These are phyloP conservation scores for Fraxinus americana DNA, from an alignment of 257 asterid species.

Conservation along the genomic window DNA sequence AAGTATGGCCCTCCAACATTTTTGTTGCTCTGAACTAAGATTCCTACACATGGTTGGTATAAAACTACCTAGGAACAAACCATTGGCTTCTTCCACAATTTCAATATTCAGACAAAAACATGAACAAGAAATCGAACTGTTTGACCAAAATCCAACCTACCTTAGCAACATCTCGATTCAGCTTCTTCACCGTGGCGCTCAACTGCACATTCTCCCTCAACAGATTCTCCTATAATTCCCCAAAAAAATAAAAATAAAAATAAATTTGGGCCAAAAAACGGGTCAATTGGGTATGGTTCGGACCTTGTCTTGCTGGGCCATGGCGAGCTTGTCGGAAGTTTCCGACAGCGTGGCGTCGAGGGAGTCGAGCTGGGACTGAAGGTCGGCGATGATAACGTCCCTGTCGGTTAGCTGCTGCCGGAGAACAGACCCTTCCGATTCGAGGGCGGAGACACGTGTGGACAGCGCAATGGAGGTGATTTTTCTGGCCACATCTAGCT, in stretches of 20 bases:
- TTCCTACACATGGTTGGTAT: neutral
- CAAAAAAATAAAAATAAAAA: neutral
- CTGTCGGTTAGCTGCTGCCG: slow-evolving; percentile 63
- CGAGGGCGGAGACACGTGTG: slow-evolving; percentile 81
- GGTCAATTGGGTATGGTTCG: slow-evolving; percentile 18
- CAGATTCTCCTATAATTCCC: slow-evolving; percentile 34
- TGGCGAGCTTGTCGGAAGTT: slow-evolving; percentile 56
- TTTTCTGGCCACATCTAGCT: slow-evolving; percentile 86
- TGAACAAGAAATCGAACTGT: neutral
- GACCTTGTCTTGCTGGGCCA: slow-evolving; percentile 74
- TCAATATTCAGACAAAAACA: neutral
- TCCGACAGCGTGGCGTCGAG: slow-evolving; percentile 64
- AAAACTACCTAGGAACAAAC: neutral
- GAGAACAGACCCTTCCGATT: slow-evolving; percentile 69
- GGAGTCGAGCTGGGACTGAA: slow-evolving; percentile 74
- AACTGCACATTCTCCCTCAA: slow-evolving; percentile 42
- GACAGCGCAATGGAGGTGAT: slow-evolving; percentile 95
- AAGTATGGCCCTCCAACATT: too few relatives aligned
- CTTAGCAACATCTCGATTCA: slow-evolving; percentile 51
- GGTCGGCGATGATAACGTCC: slow-evolving; percentile 67
- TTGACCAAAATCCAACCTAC: slow-evolving; percentile 16
- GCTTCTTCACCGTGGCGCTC: slow-evolving; percentile 44
- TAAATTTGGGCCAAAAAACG: neutral
- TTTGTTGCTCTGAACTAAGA: neutral
- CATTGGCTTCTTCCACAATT: neutral